A percentile compares a stretch with the other conserved stretches of the same genome.
Evolutionary conservation across 345 rosid species (phyloP).

Genomic region (Salix purpurea): DNA sequence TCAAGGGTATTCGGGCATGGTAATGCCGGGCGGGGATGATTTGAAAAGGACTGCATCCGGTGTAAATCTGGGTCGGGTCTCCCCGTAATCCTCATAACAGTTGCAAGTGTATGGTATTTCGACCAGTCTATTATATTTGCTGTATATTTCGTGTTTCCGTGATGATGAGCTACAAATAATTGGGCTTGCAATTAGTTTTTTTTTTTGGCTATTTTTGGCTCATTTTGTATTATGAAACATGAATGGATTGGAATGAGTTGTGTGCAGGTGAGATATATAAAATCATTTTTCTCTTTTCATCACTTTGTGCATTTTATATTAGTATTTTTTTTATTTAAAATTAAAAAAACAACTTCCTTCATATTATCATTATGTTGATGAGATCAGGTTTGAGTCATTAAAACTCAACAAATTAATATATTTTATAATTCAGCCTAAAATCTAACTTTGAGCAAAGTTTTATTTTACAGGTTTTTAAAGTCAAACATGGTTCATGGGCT

Average conservation of each 20-base stretch:
- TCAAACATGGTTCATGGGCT: no score
- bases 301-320: no score
- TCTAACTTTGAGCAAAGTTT: no score
- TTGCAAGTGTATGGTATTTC: neutral
- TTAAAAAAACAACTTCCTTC: no score
- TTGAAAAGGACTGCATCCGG: constrained; percentile 40
- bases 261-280: neutral
- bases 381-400: no score
- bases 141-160: neutral
- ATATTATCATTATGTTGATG: no score
- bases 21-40: constrained; percentile 59
- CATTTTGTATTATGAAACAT: neutral
- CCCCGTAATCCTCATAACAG: constrained; percentile 21
- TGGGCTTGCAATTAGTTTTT: neutral
- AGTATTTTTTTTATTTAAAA: no score
- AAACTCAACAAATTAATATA: no score
- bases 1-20: constrained; percentile 53
- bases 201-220: neutral
- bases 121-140: neutral
- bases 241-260: neutral
- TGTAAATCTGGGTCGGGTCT: constrained; percentile 36
- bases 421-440: no score
- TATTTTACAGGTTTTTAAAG: no score
- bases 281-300: no score
- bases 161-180: neutral